Evolutionary conservation across 257 asterid species (phyloP).

Genomic region (Solanum piurae): DNA sequence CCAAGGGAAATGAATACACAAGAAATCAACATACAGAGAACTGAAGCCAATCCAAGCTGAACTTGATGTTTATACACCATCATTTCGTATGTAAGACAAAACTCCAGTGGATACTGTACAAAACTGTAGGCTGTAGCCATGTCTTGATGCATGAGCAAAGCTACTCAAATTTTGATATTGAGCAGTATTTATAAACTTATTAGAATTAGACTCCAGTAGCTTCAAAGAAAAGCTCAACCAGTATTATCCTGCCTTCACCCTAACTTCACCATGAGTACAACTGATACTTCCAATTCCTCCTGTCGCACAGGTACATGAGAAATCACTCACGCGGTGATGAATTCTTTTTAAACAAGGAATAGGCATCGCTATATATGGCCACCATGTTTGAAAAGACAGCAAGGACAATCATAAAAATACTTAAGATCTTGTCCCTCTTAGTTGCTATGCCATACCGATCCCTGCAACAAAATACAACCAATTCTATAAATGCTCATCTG

Average conservation of each 20-base stretch:
- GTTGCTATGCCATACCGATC: constrained; percentile 76
- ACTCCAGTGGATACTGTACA: background rate
- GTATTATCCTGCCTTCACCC: background rate
- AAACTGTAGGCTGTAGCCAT: background rate
- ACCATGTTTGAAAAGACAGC: constrained; percentile 80
- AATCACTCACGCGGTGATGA: constrained; percentile 42
- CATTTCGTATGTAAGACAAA: background rate
- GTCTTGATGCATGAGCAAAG: constrained; percentile 9
- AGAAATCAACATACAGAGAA: background rate
- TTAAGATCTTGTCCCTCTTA: constrained; percentile 59
- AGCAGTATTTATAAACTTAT: constrained; percentile 10
- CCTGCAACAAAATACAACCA: constrained; percentile 35
- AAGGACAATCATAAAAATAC: constrained; percentile 64
- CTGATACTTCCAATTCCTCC: background rate
- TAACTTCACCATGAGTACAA: constrained; percentile 3
- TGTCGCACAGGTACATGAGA: background rate
- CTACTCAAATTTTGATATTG: constrained; percentile 29
- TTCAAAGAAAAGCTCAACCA: background rate
- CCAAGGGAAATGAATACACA: background rate
- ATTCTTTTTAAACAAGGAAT: constrained; percentile 67
- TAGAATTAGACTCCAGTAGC: background rate
- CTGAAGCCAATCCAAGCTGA: background rate
- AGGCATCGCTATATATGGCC: constrained; percentile 92
- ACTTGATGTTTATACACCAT: background rate
- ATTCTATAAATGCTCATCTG: background rate